Conservation (phyloP, 768 basidiomycete genomes). For the Rhizopogon vesiculosus region DNA sequence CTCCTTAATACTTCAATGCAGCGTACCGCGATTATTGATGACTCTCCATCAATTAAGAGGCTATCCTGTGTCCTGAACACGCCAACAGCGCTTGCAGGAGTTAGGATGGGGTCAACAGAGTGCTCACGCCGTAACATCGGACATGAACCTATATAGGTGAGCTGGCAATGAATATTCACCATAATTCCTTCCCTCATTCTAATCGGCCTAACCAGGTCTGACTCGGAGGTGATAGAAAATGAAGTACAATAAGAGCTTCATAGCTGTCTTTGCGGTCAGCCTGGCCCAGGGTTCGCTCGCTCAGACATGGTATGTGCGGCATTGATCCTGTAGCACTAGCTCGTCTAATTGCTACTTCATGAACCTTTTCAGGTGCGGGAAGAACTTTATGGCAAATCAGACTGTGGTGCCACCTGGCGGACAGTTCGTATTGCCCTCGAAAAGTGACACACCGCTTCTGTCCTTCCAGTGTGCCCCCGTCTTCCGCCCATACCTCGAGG, state of each 20-base stretch:
- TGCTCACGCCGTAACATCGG: no score
- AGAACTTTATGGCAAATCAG: slow-evolving; percentile 39
- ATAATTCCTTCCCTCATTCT: neutral
- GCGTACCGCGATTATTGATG: no score
- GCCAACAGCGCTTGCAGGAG: no score
- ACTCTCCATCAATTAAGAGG: no score
- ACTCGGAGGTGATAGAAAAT: slow-evolving; percentile 4
- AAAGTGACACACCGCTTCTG: slow-evolving; percentile 33
- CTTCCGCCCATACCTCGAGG: slow-evolving; percentile 42
- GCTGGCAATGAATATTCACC: no score
- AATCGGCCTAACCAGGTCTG: neutral
- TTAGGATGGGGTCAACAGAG: no score
- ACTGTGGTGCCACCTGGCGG: slow-evolving; percentile 42
- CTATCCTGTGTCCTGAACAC: no score
- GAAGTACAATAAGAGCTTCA: slow-evolving; percentile 8
- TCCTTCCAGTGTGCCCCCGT: slow-evolving; percentile 44
- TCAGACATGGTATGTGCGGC: slow-evolving; percentile 19
- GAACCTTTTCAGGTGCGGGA: slow-evolving; percentile 39
- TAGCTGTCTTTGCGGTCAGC: slow-evolving; percentile 8
- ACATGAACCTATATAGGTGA: neutral
- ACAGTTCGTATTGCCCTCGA: slow-evolving; percentile 33
- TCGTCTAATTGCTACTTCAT: neutral
- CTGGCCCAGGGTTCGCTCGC: slow-evolving; percentile 9
- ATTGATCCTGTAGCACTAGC: neutral
- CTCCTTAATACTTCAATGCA: no score